phyloP scores from a whole-genome alignment of 2,329 filamentous ascomycete genomes.

The Ceratocystiopsis sp. region DNA sequence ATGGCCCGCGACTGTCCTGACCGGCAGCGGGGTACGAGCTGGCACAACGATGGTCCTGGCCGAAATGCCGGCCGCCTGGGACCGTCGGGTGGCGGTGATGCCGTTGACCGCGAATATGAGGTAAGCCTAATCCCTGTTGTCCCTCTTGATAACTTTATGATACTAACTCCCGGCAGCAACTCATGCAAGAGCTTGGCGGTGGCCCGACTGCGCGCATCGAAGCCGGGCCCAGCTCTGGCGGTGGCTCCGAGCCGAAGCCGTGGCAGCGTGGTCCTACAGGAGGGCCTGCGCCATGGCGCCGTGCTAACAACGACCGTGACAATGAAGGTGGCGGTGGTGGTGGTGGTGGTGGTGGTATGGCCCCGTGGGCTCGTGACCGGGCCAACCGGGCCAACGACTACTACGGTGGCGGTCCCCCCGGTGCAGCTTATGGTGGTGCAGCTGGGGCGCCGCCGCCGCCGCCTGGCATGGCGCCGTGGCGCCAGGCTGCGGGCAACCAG shows the following conservation, averaged over 20 bases:
- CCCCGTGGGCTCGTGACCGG: constrained; percentile 47
- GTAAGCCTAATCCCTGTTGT: constrained; percentile 33
- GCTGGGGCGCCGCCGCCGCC: constrained; percentile 22
- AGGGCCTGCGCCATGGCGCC: constrained; percentile 67
- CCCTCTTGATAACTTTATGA: constrained; percentile 1
- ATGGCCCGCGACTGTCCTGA: constrained; percentile 98
- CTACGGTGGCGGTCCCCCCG: constrained; percentile 11
- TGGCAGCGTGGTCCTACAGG: constrained; percentile 81
- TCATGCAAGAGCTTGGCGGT: constrained; percentile 89
- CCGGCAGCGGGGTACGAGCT: constrained; percentile 74
- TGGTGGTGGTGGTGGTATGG: constrained; percentile 21
- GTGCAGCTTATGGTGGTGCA: constrained; percentile 19
- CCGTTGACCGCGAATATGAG: constrained; percentile 87
- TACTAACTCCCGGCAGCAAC: constrained; percentile 51
- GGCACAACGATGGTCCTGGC: constrained; percentile 60
- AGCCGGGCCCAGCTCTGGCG: constrained; percentile 49
- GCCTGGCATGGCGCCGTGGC: constrained; percentile 36
- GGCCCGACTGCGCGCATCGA: constrained; percentile 68
- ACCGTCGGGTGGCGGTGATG: constrained; percentile 47
- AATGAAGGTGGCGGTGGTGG: constrained; percentile 17
- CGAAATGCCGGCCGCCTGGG: constrained; percentile 49
- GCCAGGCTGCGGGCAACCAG: constrained; percentile 21
- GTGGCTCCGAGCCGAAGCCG: constrained; percentile 49
- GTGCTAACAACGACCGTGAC: constrained; percentile 32
- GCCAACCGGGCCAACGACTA: constrained; percentile 28